These are phyloP conservation scores for Psilocybe azurescens DNA, from an alignment of 768 basidiomycete genomes.

Conservation along the genomic window DNA sequence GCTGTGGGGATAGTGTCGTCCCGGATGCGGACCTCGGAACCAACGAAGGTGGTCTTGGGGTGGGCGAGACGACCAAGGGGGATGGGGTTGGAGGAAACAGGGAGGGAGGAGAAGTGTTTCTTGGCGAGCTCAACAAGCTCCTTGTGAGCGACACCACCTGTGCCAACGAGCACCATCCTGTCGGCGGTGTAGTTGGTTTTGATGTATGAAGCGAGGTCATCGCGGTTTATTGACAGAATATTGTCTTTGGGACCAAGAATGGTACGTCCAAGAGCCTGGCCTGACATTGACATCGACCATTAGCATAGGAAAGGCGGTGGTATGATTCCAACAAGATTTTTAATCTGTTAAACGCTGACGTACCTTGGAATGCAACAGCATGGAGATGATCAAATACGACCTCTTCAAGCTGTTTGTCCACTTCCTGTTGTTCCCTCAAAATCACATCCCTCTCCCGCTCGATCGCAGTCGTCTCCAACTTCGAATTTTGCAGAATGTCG, in stretches of 20 bases:
- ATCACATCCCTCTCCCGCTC: conserved; percentile 98
- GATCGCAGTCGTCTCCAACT: conserved; percentile 84
- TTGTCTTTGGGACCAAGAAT: conserved; percentile 97
- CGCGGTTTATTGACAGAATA: conserved; percentile 92
- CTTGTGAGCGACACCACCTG: conserved; percentile 92
- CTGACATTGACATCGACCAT: conserved; percentile 41
- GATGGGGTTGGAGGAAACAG: conserved; percentile 86
- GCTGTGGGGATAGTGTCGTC: conserved; percentile 90
- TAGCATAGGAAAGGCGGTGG: background rate
- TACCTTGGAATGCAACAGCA: conserved; percentile 95
- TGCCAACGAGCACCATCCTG: conserved; percentile 98
- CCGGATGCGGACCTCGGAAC: conserved; percentile 94
- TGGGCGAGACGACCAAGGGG: conserved; percentile 83
- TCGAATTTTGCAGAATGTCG: conserved; percentile 97
- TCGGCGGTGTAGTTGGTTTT: conserved; percentile 98
- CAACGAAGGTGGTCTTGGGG: conserved; percentile 82
- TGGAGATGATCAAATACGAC: conserved; percentile 99
- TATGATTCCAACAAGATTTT: background rate
- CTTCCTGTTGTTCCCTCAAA: conserved; percentile 96
- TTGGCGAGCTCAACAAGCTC: conserved; percentile 95
- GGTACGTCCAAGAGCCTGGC: conserved; percentile 93
- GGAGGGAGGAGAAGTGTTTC: conserved; percentile 89
- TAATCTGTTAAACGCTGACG: conserved; percentile 29
- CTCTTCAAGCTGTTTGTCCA: conserved; percentile 98
- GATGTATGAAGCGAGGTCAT: conserved; percentile 91